These are phyloP conservation scores for Geotrichum restrictum DNA, from an alignment of 1,139 yeast genomes.

Conservation along the genomic window DNA sequence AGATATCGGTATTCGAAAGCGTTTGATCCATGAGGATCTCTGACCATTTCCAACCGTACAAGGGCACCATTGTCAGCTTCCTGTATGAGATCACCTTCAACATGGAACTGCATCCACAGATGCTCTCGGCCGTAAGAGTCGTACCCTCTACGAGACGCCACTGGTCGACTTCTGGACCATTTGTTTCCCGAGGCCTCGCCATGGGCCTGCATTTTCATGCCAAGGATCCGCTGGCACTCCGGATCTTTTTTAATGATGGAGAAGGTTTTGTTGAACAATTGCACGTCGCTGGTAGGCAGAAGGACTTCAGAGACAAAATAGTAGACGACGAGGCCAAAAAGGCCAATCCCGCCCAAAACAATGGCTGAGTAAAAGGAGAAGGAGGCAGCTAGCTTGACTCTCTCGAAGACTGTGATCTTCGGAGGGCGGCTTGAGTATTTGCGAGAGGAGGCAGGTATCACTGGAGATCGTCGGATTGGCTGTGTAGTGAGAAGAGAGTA, in stretches of 20 bases:
- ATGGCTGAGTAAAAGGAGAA: slow-evolving; percentile 50
- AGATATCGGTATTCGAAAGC: slow-evolving; percentile 70
- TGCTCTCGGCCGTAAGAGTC: slow-evolving; percentile 78
- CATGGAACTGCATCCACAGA: slow-evolving; percentile 79
- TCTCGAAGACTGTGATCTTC: slow-evolving; percentile 4
- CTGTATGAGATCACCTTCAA: slow-evolving; percentile 56
- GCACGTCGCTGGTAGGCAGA: slow-evolving; percentile 87
- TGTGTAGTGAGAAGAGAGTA: not conserved
- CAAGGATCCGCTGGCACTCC: slow-evolving; percentile 54
- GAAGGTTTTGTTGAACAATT: slow-evolving; percentile 82
- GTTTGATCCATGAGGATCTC: slow-evolving; percentile 51
- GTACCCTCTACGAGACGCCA: slow-evolving; percentile 45
- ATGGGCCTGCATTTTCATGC: slow-evolving; percentile 70
- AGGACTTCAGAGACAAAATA: slow-evolving; percentile 72
- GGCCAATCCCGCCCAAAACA: slow-evolving; percentile 54
- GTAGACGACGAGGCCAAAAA: slow-evolving; percentile 66
- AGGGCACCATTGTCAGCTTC: slow-evolving; percentile 36
- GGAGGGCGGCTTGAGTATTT: slow-evolving; percentile 4
- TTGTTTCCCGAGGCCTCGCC: slow-evolving; percentile 66
- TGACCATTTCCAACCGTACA: slow-evolving; percentile 22
- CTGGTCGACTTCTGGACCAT: slow-evolving; percentile 88
- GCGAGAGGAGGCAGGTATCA: not conserved
- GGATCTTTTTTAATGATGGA: slow-evolving; percentile 66
- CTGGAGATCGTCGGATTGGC: not conserved
- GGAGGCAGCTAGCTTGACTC: slow-evolving; percentile 43